Evolutionary conservation across 2,329 filamentous ascomycete genomes (phyloP), one percentile per base, ranked within the genome.

Genomic region (Tympanopsis confertula): DNA sequence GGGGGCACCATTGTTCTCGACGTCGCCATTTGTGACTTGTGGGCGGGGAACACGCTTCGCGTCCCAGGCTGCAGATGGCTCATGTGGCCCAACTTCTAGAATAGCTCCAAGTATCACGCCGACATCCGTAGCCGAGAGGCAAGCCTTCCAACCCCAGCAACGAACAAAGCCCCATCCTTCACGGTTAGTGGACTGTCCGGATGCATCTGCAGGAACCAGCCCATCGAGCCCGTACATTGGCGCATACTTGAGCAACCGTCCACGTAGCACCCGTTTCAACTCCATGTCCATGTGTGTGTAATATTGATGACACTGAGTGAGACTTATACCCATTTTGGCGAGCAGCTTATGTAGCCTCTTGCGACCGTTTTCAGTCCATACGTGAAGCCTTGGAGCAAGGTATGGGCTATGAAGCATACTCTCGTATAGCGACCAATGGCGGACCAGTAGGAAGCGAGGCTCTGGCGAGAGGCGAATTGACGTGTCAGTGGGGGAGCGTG

Each of bases 211-310:
- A 1, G 89, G 89, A 0, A 98, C 87, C 51, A 98, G 78, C 37
- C 89, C 91, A 45, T 96, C 88, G 1, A 98, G 71, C 19, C 93
- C 91, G 57, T 96, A 98, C 42, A 94, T 70, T 1, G 86, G 86
- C 0, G 88, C 88, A 53, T 94, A 96, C 50, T 89, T 89, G 15
- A 95, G 69, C 2, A 98, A 69, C 42, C 93, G 86, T 35, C 85
- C 76, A 30, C 89, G 78, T 20, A 96, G 63, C 20, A 86, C 85
- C 4, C 86, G 80, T 61, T 96, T 98, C 22, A 98, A 66, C 58
- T 94, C 81, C 78, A 95, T 93, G 59, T 96, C 89, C 88, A 98
- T 96, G 57, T 98, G 91, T 0, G 87, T 86, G 55, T 96, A 98
- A 54, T 79, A 89, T 58, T 96, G 91, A 50, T 86, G 88, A 61